Conservation (phyloP, 1,284 basidiomycete species). For the Trichosporon ovoides region DNA sequence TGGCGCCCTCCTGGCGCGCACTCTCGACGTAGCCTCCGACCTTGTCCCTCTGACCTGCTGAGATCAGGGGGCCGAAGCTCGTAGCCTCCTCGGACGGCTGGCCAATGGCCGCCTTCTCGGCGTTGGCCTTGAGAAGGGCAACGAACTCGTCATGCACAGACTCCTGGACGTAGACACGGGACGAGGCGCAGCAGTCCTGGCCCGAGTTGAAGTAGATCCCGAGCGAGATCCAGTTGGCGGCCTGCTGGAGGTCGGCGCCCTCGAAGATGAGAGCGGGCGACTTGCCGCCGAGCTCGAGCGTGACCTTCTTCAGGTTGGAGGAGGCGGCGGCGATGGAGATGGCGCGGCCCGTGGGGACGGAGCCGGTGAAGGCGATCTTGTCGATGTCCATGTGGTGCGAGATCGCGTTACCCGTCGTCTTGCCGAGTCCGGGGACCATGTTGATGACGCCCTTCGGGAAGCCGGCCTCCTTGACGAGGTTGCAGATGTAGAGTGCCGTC, state of each 20-base stretch:
- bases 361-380: slow-evolving; percentile 60
- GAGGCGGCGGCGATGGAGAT: slow-evolving; percentile 77
- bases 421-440: slow-evolving; percentile 74
- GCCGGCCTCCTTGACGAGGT: slow-evolving; percentile 51
- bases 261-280: slow-evolving; percentile 51
- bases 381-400: slow-evolving; percentile 71
- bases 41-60: slow-evolving; percentile 78
- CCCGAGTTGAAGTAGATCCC: slow-evolving; percentile 42
- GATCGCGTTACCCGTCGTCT: slow-evolving; percentile 76
- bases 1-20: slow-evolving; percentile 80
- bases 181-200: slow-evolving; percentile 55
- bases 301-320: slow-evolving; percentile 71
- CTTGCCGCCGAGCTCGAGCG: slow-evolving; percentile 56
- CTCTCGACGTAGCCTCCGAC: slow-evolving; percentile 83
- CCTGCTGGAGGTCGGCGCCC: slow-evolving; percentile 62
- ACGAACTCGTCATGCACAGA: slow-evolving; percentile 76
- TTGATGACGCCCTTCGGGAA: slow-evolving; percentile 93
- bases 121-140: slow-evolving; percentile 60
- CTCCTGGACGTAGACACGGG: slow-evolving; percentile 79
- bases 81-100: slow-evolving; percentile 66
- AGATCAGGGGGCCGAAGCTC: slow-evolving; percentile 75
- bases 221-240: slow-evolving; percentile 54
- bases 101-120: slow-evolving; percentile 66
- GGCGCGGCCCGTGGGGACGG: slow-evolving; percentile 73
- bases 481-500: slow-evolving; percentile 64